Evolutionary conservation across 345 rosid species (phyloP), one percentile per base, ranked within the genome.

Genomic region (Brassica incana): DNA sequence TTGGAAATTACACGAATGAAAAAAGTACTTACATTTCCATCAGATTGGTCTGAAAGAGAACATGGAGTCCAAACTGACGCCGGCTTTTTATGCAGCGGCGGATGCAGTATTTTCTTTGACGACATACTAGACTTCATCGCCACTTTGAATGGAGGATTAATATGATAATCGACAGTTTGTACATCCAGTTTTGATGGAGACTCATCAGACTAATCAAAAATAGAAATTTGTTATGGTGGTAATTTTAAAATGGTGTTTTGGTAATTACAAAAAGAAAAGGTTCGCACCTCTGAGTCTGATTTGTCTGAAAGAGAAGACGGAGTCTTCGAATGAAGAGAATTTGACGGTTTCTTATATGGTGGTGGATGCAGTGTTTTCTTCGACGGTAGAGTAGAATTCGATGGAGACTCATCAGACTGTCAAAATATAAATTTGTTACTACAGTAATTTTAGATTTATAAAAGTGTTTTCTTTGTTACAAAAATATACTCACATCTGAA

Each of bases 361-460:
- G 0, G 16, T 14, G 56, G 6, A 12, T 48, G 56, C 2, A 48
- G 5, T 4, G 56, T 48, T 16, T 48, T 48, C 54, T 48, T 48
- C 54, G 16, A 48, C 56, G 15, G 15, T 48, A 4, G 54, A 48
- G 56, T 48, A 48, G 56, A 48, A 81, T 91, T 95, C 1, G 90
- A 90, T 0, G 95, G 93, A 27, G 94, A 87, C 80, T 93, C 97
- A 30, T 62, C 81, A 4, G 93, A 89, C 99, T 94, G 85, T 78
- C 16, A 71, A 78, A 68, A 6, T 56, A 6, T 4, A 12, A 16
- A 16, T n/a, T 52, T 52, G 40, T 40, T 6, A 69, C 30, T 20
- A 66, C 33, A 0, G 59, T 67, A 74, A 68, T 38, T 67, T 30
- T 12, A 48, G 56, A 48, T 14, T 48, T 2, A 33, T 67, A 61